Percentiles rank a stretch among this genome's conserved stretches.
phyloP scores from a whole-genome alignment of 495 filamentous ascomycete genomes.

The Podospora anserina region DNA sequence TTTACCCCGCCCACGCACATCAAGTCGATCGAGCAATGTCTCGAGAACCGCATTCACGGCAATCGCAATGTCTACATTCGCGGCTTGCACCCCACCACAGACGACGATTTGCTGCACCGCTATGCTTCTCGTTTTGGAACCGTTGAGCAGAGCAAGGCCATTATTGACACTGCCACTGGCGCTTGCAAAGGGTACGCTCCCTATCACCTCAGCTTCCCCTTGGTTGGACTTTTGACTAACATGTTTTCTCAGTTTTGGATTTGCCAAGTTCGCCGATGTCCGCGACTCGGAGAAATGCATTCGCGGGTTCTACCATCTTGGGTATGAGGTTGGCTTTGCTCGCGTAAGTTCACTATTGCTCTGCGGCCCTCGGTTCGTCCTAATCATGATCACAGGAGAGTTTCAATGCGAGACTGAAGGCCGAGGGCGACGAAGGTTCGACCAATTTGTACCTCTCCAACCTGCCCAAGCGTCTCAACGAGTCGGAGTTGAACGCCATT shows the following conservation, averaged over 20 bases:
- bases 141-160: slow-evolving; percentile 92
- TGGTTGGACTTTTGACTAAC: slow-evolving; percentile 21
- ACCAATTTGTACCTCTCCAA: slow-evolving; percentile 98
- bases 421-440: slow-evolving; percentile 76
- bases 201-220: neutral
- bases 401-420: slow-evolving; percentile 93
- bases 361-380: neutral
- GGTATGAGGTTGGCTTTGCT: slow-evolving; percentile 96
- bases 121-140: slow-evolving; percentile 86
- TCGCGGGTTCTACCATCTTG: slow-evolving; percentile 86
- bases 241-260: slow-evolving; percentile 69
- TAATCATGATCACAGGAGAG: slow-evolving; percentile 62
- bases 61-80: slow-evolving; percentile 96
- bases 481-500: slow-evolving; percentile 72
- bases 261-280: slow-evolving; percentile 86
- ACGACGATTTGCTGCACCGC: slow-evolving; percentile 78
- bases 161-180: slow-evolving; percentile 86
- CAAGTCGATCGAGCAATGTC: slow-evolving; percentile 81
- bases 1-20: slow-evolving; percentile 70
- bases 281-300: slow-evolving; percentile 92
- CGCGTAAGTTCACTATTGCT: slow-evolving; percentile 51
- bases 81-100: slow-evolving; percentile 88
- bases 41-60: slow-evolving; percentile 82
- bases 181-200: slow-evolving; percentile 85
- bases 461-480: slow-evolving; percentile 82